Percentiles rank a stretch among this genome's conserved stretches.
Conservation (phyloP, 768 basidiomycete genomes). For the Arthromyces matolae region DNA sequence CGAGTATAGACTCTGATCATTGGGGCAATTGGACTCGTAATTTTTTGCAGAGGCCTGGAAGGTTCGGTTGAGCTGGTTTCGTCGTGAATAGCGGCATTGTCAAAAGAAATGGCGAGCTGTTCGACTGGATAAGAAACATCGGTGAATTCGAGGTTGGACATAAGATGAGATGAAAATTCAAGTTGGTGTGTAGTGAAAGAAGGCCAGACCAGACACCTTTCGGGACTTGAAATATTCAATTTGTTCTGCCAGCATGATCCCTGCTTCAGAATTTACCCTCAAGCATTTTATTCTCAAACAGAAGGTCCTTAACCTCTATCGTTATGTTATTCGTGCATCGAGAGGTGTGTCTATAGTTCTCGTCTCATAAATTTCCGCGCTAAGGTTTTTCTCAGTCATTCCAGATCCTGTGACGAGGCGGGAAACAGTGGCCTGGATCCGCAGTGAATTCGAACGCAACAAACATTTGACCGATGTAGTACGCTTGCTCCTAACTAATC, state of each 20-base stretch:
- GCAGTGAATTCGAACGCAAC: conserved; percentile 66
- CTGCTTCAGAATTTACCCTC: conserved; percentile 40
- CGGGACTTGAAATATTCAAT: conserved; percentile 37
- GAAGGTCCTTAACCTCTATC: conserved; percentile 59
- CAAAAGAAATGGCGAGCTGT: conserved; percentile 27
- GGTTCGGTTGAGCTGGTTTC: conserved; percentile 18
- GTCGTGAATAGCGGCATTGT: conserved; percentile 25
- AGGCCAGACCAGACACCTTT: conserved; percentile 13
- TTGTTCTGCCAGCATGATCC: conserved; percentile 17
- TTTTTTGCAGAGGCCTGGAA: conserved; percentile 24
- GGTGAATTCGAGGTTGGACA: conserved; percentile 14
- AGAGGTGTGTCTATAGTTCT: conserved; percentile 41
- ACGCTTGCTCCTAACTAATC: conserved; percentile 16
- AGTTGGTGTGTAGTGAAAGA: conserved; percentile 13
- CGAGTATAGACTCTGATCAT: conserved; percentile 71
- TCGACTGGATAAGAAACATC: conserved; percentile 17
- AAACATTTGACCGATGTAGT: conserved; percentile 57
- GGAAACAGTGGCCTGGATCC: conserved; percentile 73
- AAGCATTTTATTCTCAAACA: conserved; percentile 74
- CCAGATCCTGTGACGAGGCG: conserved; percentile 54
- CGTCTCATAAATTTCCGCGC: conserved; percentile 6
- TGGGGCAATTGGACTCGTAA: conserved; percentile 33
- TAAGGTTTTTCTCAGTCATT: conserved; percentile 42
- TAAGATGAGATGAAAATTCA: conserved; percentile 10
- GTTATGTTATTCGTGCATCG: conserved; percentile 64